Percentiles rank a stretch among this genome's conserved stretches.
phyloP scores from a whole-genome alignment of 768 basidiomycete genomes.

The Mycena galericulata region DNA sequence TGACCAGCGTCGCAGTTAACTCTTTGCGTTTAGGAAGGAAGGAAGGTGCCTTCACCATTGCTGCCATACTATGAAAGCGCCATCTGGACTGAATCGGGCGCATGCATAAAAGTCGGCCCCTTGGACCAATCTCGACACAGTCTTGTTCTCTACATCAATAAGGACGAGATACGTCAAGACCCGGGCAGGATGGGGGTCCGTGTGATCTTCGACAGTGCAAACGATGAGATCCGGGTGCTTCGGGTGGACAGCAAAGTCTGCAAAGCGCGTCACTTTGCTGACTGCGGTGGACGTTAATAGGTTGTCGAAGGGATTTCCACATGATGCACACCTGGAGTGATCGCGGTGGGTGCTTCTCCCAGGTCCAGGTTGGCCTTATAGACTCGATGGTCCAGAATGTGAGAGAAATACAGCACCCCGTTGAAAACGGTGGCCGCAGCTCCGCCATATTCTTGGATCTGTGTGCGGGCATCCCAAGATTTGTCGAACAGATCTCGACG shows the following conservation, averaged over 20 bases:
- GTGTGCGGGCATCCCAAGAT: slow-evolving; percentile 17
- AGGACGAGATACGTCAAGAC: neutral
- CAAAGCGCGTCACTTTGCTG: neutral
- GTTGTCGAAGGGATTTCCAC: neutral
- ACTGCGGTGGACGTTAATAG: neutral
- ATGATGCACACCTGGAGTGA: slow-evolving; percentile 2
- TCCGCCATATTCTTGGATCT: slow-evolving; percentile 15
- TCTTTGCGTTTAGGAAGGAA: neutral
- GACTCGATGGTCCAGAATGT: neutral
- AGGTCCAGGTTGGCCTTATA: slow-evolving; percentile 7
- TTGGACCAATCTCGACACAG: neutral
- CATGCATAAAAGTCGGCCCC: slow-evolving; percentile 18
- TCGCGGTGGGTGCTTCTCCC: neutral
- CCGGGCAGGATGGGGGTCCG: slow-evolving; percentile 7
- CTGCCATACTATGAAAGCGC: slow-evolving; percentile 6
- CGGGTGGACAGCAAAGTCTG: slow-evolving; percentile 14
- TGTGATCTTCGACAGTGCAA: slow-evolving; percentile 6
- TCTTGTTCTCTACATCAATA: neutral
- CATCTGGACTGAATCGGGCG: slow-evolving; percentile 7
- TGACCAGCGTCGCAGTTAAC: neutral
- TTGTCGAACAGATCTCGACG: slow-evolving; percentile 1
- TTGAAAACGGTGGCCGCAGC: neutral
- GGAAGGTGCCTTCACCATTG: neutral
- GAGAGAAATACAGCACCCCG: slow-evolving; percentile 15
- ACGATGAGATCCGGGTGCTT: slow-evolving; percentile 14